A percentile compares a stretch with the other conserved stretches of the same genome.
These are phyloP conservation scores for Lipomyces yamanashiensis DNA, from an alignment of 805 yeast genomes.

Conservation along the genomic window DNA sequence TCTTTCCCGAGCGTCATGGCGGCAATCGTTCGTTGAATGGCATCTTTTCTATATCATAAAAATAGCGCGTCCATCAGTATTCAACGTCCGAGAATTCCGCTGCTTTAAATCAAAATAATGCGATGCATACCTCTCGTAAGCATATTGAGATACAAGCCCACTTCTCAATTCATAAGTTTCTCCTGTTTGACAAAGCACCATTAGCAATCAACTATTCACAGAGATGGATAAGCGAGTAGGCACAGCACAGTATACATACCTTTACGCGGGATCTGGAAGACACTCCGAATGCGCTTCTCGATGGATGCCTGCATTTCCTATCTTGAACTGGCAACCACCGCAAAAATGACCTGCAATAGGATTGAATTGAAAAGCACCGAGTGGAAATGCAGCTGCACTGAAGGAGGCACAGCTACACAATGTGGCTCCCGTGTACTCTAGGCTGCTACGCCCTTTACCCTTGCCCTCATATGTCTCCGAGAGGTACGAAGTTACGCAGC, in stretches of 20 bases:
- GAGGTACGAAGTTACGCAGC: background rate
- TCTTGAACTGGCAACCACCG: background rate
- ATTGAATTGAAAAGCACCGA: background rate
- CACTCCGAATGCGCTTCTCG: conserved; percentile 58
- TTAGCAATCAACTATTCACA: background rate
- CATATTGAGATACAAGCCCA: conserved; percentile 93
- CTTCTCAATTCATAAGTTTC: conserved; percentile 89
- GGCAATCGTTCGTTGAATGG: conserved; percentile 93
- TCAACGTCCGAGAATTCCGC: background rate
- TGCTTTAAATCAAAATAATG: background rate
- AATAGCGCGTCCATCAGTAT: background rate
- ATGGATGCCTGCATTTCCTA: conserved; percentile 43
- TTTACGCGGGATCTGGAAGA: conserved; percentile 62
- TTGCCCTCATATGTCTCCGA: background rate
- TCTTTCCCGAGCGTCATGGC: conserved; percentile 99
- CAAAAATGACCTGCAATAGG: background rate
- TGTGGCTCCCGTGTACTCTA: background rate
- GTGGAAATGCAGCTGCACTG: background rate
- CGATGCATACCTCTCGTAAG: conserved; percentile 61
- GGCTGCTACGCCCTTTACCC: background rate
- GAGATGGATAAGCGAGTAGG: background rate
- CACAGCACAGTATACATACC: conserved; percentile 43
- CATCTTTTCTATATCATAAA: conserved; percentile 70
- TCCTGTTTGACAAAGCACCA: conserved; percentile 46
- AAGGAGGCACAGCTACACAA: background rate